A percentile compares a stretch with the other conserved stretches of the same genome.
These are phyloP conservation scores for Sindora glabra DNA, from an alignment of 306 rosid species.

Conservation along the genomic window DNA sequence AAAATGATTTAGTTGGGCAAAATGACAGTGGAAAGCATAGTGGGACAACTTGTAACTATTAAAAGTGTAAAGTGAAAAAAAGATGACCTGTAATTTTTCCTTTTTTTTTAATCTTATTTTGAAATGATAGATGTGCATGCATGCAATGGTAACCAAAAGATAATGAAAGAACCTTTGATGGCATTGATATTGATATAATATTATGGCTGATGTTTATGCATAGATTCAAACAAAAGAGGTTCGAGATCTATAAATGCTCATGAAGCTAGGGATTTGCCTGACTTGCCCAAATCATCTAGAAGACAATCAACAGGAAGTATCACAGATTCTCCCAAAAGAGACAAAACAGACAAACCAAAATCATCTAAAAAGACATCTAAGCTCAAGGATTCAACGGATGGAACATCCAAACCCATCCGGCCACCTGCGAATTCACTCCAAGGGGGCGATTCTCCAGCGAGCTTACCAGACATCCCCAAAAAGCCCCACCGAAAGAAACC, in stretches of 20 bases:
- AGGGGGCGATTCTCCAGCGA: conserved; percentile 29
- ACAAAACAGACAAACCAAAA: conserved; percentile 49
- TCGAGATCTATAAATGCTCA: conserved; percentile 7
- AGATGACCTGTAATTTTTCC: neutral
- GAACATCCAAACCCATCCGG: neutral
- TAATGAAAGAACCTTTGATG: no score
- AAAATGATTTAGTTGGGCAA: no score
- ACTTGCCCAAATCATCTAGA: conserved; percentile 38
- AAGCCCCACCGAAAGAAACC: conserved; percentile 46
- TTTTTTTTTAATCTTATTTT: neutral
- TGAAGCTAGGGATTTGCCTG: conserved; percentile 22
- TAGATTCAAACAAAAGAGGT: conserved; percentile 28
- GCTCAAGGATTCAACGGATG: conserved; percentile 30
- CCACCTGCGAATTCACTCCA: conserved; percentile 8
- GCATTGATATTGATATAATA: neutral
- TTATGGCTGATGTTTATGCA: neutral
- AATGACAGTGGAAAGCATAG: no score
- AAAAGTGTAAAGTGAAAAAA: no score
- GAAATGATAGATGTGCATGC: no score
- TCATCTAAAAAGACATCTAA: conserved; percentile 36
- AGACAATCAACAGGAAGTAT: conserved; percentile 19
- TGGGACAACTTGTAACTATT: no score
- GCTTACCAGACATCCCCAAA: conserved; percentile 45
- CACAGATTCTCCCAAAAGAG: conserved; percentile 44
- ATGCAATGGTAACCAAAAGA: no score